phyloP scores from a whole-genome alignment of 352 stramenopile species.

The Globisporangium rhizosaccharum region DNA sequence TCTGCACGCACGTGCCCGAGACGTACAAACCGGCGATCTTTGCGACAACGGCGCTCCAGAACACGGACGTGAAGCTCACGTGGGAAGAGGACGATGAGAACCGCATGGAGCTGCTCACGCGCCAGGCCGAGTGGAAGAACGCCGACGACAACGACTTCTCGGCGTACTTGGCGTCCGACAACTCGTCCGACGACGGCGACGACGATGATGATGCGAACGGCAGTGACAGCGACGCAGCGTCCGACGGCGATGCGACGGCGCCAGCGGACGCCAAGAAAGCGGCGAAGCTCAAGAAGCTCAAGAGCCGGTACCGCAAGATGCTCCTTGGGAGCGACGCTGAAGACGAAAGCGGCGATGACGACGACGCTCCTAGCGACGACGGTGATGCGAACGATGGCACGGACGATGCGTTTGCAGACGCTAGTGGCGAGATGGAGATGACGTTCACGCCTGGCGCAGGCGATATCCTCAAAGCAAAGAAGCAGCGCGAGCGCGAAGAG shows the following conservation, averaged over 20 bases:
- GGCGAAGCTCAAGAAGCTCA: conserved; percentile 71
- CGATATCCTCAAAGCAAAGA: conserved; percentile 71
- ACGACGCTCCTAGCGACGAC: conserved; percentile 14
- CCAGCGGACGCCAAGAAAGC: conserved; percentile 45
- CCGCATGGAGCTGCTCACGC: conserved; percentile 82
- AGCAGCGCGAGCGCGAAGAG: conserved; percentile 66
- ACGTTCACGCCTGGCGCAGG: conserved; percentile 65
- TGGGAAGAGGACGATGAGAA: conserved; percentile 95
- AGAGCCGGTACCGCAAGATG: conserved; percentile 78
- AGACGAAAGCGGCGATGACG: conserved; percentile 29
- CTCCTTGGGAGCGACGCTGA: conserved; percentile 68
- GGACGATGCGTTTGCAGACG: conserved; percentile 13
- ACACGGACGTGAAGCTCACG: conserved; percentile 92
- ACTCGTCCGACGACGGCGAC: conserved; percentile 49
- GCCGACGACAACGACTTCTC: conserved; percentile 91
- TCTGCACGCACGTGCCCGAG: conserved; percentile 77
- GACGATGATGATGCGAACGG: conserved; percentile 41
- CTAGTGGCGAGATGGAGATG: conserved; percentile 77
- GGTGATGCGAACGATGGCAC: conserved; percentile 10
- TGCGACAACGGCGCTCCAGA: conserved; percentile 88
- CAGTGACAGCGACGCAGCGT: conserved; percentile 28
- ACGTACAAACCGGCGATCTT: conserved; percentile 95
- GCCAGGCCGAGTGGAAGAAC: conserved; percentile 74
- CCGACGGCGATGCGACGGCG: conserved; percentile 2
- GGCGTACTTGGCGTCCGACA: conserved; percentile 90